Percentiles rank a stretch among this genome's conserved stretches.
Conservation (phyloP, 306 rosid species). For the Luffa acutangula region DNA sequence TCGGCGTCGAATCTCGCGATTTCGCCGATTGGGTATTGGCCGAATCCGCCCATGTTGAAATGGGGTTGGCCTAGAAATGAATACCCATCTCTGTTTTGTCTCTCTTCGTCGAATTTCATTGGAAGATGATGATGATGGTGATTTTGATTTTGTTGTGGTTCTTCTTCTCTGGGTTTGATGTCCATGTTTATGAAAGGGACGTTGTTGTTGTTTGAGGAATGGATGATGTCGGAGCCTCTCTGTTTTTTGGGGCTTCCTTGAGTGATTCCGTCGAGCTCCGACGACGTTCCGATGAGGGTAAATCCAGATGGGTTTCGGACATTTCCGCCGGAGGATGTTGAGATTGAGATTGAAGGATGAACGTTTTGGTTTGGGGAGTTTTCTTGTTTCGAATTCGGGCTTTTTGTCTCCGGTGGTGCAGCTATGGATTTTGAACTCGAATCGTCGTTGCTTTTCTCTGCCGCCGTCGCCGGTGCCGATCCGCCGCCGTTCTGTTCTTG, state of each 20-base stretch:
- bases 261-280: constrained; percentile 81
- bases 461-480: constrained; percentile 21
- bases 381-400: constrained; percentile 49
- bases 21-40: constrained; percentile 83
- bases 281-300: constrained; percentile 56
- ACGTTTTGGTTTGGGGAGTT: constrained; percentile 22
- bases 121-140: constrained; percentile 16
- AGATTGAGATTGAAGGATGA: constrained; percentile 27
- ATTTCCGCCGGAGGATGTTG: constrained; percentile 42
- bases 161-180: constrained; percentile 16
- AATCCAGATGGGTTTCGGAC: constrained; percentile 51
- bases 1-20: constrained; percentile 72
- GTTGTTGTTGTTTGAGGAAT: constrained; percentile 29
- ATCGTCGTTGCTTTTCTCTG: constrained; percentile 50
- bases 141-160: constrained; percentile 17
- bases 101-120: constrained; percentile 48
- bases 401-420: constrained; percentile 23
- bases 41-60: constrained; percentile 58
- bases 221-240: constrained; percentile 39
- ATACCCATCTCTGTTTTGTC: constrained; percentile 68
- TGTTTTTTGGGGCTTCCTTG: constrained; percentile 73
- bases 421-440: constrained; percentile 29
- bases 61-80: constrained; percentile 71
- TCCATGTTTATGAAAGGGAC: constrained; percentile 19
- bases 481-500: constrained; percentile 41